Conservation (phyloP, 306 rosid species). For the Lathyrus aphaca region DNA sequence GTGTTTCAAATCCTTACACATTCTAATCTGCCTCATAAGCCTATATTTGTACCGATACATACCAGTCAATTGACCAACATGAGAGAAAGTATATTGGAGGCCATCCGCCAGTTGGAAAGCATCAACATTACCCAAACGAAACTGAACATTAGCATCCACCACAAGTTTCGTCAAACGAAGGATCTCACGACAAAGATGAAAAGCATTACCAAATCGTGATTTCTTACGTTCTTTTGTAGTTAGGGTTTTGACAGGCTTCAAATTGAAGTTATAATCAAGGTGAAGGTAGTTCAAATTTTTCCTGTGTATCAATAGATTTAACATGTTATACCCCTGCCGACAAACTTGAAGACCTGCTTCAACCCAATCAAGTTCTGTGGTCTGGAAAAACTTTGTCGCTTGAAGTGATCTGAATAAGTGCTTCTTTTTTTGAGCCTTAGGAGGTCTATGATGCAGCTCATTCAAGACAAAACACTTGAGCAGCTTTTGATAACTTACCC, state of each 20-base stretch:
- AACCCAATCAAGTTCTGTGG: conserved; percentile 99
- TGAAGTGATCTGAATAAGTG: conserved; percentile 92
- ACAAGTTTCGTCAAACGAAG: conserved; percentile 96
- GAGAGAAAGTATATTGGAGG: conserved; percentile 93
- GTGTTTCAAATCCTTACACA: conserved; percentile 98
- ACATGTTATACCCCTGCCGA: conserved; percentile 98
- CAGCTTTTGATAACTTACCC: conserved; percentile 95
- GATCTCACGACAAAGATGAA: conserved; percentile 98
- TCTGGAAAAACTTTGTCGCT: conserved; percentile 98
- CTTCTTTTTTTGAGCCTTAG: conserved; percentile 97
- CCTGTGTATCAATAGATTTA: conserved; percentile 92
- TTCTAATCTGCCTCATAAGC: conserved; percentile 97
- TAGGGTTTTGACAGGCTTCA: conserved; percentile 95
- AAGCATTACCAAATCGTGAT: conserved; percentile 97
- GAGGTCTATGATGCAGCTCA: conserved; percentile 98
- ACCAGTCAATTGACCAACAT: conserved; percentile 99
- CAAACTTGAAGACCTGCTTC: conserved; percentile 99
- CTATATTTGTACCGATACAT: conserved; percentile 98
- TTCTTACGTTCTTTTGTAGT: conserved; percentile 97
- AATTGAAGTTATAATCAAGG: conserved; percentile 93
- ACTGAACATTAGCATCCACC: conserved; percentile 98
- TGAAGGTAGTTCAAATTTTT: conserved; percentile 98
- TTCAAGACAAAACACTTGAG: conserved; percentile 95
- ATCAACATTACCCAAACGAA: conserved; percentile 96
- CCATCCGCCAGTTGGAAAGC: conserved; percentile 99